These are phyloP conservation scores for Fusarium sp. DNA, from an alignment of 2,329 filamentous ascomycete species.

Conservation along the genomic window DNA sequence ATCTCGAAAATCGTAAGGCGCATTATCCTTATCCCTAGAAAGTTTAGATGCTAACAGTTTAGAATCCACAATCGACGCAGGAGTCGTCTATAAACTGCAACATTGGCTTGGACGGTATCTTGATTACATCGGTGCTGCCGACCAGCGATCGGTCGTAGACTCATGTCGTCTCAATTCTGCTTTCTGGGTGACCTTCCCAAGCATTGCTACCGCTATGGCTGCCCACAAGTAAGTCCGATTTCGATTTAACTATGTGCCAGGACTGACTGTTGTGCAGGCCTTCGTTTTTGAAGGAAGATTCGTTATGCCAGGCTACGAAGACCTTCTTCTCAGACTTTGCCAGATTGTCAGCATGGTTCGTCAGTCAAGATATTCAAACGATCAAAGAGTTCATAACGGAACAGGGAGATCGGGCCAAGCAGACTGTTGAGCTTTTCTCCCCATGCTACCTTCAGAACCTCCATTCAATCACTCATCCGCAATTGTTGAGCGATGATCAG, in stretches of 20 bases:
- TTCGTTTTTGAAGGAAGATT: constrained; percentile 39
- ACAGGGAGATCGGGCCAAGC: constrained; percentile 23
- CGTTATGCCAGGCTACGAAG: constrained; percentile 49
- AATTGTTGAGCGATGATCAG: constrained; percentile 23
- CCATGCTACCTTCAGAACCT: constrained; percentile 61
- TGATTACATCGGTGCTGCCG: constrained; percentile 52
- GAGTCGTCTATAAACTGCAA: constrained; percentile 59
- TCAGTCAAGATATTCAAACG: constrained; percentile 59
- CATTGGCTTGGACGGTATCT: constrained; percentile 66
- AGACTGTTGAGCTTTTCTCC: constrained; percentile 46
- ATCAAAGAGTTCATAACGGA: constrained; percentile 35
- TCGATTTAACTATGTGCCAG: not conserved
- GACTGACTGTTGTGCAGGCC: constrained; percentile 42
- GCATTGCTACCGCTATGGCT: constrained; percentile 56
- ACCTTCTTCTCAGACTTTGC: constrained; percentile 58
- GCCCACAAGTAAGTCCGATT: constrained; percentile 56
- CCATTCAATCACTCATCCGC: constrained; percentile 43
- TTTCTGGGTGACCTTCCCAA: constrained; percentile 67
- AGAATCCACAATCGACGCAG: constrained; percentile 60
- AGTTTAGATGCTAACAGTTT: constrained; percentile 35
- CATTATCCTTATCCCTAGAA: not conserved
- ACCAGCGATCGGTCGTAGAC: constrained; percentile 54
- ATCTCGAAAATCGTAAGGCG: constrained; percentile 50
- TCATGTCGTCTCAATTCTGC: constrained; percentile 58
- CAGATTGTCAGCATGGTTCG: constrained; percentile 64